Evolutionary conservation across 768 basidiomycete genomes (phyloP), one percentile per base, ranked within the genome.

Genomic region (Phlebiopsis gigantea): DNA sequence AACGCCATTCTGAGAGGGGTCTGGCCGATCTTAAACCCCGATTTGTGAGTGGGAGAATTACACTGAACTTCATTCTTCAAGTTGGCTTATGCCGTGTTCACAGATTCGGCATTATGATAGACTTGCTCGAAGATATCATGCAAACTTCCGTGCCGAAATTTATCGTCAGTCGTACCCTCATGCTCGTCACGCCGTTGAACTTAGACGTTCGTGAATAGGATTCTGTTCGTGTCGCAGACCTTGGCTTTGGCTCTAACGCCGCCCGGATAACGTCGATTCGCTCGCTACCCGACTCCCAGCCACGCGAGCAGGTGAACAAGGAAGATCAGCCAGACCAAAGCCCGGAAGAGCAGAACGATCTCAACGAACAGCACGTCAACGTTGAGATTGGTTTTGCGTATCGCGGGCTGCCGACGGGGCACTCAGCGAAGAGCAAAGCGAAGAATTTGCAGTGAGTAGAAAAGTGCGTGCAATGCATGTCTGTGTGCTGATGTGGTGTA

Each of bases 1-100:
- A 89, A 90, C 68, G 72, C 80, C 4, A 67, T 89, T 50, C 69
- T 87, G 24, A 68, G 73, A 39, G 76, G 79, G 2, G 67, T 90
- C 9, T 91, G 90, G 89, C 87, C 87, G 0, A 77, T 89, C 56
- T 71, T 90, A 58, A 87, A 90, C 65, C 87, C 89, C 2, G 75
- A 82, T 24, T 73, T 90, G 49, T 66, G 56, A 12, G 64, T 55
- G 6, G 21, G 50, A 2, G 34, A 48, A 39, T 8, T 46, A 2
- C 2, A 5, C 1, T n/a, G n/a, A n/a, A n/a, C n/a, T n/a, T n/a
- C n/a, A 52, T 9, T 24, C 29, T 19, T 14, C n/a, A 47, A n/a
- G n/a, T n/a, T n/a, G n/a, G n/a, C n/a, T n/a, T n/a, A n/a, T n/a
- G n/a, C n/a, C n/a, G n/a, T 26, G 24, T 12, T 10, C n/a, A 29